These are phyloP conservation scores for Beauveria bassiana DNA, from an alignment of 2,329 filamentous ascomycete species.

Conservation along the genomic window DNA sequence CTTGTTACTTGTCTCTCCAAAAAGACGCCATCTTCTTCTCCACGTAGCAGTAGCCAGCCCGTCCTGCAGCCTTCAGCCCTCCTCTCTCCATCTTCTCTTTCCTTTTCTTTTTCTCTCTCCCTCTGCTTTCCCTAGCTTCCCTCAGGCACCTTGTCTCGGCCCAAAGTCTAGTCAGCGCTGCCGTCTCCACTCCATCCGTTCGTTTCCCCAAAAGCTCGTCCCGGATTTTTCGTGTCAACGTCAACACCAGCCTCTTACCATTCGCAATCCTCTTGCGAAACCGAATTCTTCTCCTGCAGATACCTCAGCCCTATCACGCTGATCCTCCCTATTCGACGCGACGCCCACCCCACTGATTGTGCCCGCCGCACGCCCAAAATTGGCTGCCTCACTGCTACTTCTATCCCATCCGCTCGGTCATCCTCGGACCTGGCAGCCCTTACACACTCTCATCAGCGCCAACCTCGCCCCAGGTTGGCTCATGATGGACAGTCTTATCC, in stretches of 20 bases:
- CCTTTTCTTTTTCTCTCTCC: no score
- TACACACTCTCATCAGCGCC: neutral
- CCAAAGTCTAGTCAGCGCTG: neutral
- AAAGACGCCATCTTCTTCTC: no score
- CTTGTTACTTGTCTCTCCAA: no score
- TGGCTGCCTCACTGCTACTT: neutral
- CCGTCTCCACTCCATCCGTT: neutral
- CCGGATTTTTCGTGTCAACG: conserved; percentile 1
- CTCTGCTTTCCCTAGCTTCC: neutral
- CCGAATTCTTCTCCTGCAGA: neutral
- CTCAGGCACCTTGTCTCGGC: neutral
- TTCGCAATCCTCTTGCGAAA: conserved; percentile 9
- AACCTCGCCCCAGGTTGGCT: conserved; percentile 8
- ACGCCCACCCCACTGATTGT: neutral
- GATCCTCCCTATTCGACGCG: neutral
- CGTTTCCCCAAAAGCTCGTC: neutral
- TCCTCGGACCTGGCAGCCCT: neutral
- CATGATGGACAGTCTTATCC: conserved; percentile 10
- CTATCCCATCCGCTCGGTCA: neutral
- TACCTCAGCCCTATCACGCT: neutral
- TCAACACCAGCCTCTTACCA: conserved; percentile 5
- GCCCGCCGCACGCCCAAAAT: neutral
- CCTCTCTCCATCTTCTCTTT: no score
- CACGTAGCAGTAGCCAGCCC: no score
- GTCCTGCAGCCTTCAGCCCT: no score